A percentile compares a stretch with the other conserved stretches of the same genome.
These are phyloP conservation scores for Gracilaria domingensis DNA, from an alignment of 23 red algal species.

Conservation along the genomic window DNA sequence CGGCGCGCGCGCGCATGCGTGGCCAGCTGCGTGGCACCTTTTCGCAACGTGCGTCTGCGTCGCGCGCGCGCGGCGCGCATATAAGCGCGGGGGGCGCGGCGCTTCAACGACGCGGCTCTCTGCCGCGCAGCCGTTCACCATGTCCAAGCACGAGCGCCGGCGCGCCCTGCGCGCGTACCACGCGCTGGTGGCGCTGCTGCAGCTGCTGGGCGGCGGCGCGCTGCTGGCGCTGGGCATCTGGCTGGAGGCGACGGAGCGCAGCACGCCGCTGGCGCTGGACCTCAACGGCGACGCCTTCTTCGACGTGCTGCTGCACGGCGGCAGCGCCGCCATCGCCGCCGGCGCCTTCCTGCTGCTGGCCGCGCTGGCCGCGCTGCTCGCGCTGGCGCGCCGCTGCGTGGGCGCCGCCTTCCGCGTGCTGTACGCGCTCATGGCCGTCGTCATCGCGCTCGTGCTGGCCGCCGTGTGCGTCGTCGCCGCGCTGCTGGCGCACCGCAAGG, in stretches of 20 bases:
- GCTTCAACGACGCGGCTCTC: no score
- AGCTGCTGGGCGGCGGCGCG: constrained; percentile 63
- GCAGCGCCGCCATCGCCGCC: constrained; percentile 31
- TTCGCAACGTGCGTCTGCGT: no score
- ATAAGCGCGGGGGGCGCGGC: no score
- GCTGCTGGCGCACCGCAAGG: constrained; percentile 15
- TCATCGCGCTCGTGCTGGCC: constrained; percentile 46
- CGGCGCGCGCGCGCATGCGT: no score
- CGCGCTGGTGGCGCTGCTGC: constrained; percentile 22
- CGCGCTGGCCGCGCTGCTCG: constrained; percentile 20
- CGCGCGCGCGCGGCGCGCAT: no score
- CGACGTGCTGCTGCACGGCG: constrained; percentile 30
- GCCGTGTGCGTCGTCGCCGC: constrained; percentile 16
- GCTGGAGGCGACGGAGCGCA: constrained; percentile 46
- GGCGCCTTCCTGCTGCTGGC: constrained; percentile 54
- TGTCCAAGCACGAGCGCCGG: constrained; percentile 37
- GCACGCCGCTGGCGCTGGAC: constrained; percentile 40
- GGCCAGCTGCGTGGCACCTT: no score
- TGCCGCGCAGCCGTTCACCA: no score
- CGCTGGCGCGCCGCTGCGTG: constrained; percentile 44
- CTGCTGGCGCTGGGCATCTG: constrained; percentile 65
- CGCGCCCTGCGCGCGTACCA: constrained; percentile 68
- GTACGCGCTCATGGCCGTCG: constrained; percentile 39
- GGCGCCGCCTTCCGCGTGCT: constrained; percentile 48
- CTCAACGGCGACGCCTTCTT: constrained; percentile 48